Evolutionary conservation across 208 protist genomes (phyloP).

Genomic region (Trypanosomatidae sp.): DNA sequence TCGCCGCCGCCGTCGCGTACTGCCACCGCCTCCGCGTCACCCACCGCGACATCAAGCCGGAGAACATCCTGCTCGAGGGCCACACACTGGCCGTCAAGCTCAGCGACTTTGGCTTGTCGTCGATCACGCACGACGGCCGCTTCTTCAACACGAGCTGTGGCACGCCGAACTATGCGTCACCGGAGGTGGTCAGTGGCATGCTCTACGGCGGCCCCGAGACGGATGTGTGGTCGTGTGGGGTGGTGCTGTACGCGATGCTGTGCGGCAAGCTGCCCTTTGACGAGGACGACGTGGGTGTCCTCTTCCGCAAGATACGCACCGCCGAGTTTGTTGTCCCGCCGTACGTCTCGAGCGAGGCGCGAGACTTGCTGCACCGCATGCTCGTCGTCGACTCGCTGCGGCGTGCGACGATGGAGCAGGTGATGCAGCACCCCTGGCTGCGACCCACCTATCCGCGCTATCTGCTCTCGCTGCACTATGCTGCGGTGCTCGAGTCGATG

Average conservation of each 20-base stretch:
- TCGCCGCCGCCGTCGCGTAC: constrained; percentile 87
- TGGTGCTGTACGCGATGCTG: constrained; percentile 95
- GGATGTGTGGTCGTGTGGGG: constrained; percentile 86
- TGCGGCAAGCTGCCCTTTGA: constrained; percentile 92
- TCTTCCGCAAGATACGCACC: constrained; percentile 71
- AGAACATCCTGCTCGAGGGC: constrained; percentile 57
- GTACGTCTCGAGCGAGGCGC: constrained; percentile 22
- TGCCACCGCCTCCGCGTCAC: constrained; percentile 72
- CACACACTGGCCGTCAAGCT: constrained; percentile 83
- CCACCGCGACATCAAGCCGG: constrained; percentile 69
- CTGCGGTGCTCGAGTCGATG: constrained; percentile 43
- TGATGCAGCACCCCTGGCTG: constrained; percentile 81
- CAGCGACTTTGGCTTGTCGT: constrained; percentile 96
- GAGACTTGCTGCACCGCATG: constrained; percentile 51
- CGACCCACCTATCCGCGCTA: constrained; percentile 33
- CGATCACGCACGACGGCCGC: constrained; percentile 55
- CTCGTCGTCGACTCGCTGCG: constrained; percentile 69
- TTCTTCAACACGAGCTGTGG: constrained; percentile 87
- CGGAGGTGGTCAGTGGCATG: constrained; percentile 84
- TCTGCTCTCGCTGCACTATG: constrained; percentile 56
- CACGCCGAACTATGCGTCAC: constrained; percentile 93
- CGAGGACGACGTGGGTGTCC: constrained; percentile 54
- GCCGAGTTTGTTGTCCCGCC: constrained; percentile 41
- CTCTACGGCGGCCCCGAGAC: constrained; percentile 92
- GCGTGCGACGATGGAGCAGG: constrained; percentile 81